Conservation (phyloP, 345 rosid genomes). For the Durio zibethinus region DNA sequence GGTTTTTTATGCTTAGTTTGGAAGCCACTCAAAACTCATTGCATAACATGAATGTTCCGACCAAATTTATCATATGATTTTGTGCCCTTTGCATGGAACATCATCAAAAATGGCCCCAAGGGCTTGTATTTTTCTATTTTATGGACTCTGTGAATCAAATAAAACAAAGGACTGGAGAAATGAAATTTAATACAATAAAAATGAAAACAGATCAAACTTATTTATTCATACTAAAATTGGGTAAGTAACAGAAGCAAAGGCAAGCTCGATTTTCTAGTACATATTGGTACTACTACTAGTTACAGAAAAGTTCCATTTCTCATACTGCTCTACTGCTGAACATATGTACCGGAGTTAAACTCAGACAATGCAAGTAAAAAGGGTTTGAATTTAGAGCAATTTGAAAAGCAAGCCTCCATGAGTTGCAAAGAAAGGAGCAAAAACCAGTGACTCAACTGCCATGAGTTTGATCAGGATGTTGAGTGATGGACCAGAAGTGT, state of each 20-base stretch:
- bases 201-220: neutral
- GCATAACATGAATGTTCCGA: neutral
- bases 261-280: neutral
- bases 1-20: conserved; percentile 14
- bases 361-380: neutral
- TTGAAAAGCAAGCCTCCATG: conserved; percentile 65
- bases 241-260: neutral
- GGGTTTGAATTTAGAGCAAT: conserved; percentile 27
- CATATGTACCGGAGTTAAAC: neutral
- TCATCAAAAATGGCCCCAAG: no score
- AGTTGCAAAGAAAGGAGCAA: conserved; percentile 71
- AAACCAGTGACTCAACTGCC: conserved; percentile 73
- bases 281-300: neutral
- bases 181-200: neutral
- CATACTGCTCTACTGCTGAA: neutral
- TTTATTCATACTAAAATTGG: neutral
- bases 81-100: neutral
- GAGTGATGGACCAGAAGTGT: conserved; percentile 68
- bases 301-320: neutral
- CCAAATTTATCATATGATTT: neutral
- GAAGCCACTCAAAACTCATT: conserved; percentile 21
- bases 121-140: no score
- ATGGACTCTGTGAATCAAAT: no score
- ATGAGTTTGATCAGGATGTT: conserved; percentile 76
- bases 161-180: neutral